Conservation (phyloP, 2,329 filamentous ascomycete species). For the Beauveria brongniartii region DNA sequence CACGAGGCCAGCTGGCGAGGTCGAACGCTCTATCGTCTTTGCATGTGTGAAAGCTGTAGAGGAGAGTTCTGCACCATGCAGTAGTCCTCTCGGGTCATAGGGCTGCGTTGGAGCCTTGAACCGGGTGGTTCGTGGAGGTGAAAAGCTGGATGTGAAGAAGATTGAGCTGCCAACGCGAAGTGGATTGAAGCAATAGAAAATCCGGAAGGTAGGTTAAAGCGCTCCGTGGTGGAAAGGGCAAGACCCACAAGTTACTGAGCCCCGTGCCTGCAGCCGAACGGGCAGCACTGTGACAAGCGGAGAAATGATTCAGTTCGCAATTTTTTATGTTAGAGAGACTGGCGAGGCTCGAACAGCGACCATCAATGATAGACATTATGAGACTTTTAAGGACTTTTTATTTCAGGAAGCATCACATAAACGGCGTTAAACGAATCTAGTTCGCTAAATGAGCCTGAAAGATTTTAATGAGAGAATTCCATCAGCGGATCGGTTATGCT, state of each 20-base stretch:
- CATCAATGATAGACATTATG: too few relatives aligned
- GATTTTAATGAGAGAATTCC: too few relatives aligned
- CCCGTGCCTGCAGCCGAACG: background rate
- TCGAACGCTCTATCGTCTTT: background rate
- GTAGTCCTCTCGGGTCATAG: conserved; percentile 5
- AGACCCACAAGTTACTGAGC: conserved; percentile 2
- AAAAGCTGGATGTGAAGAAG: conserved; percentile 1
- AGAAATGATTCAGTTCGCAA: too few relatives aligned
- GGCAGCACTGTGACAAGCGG: too few relatives aligned
- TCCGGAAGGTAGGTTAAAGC: conserved; percentile 11
- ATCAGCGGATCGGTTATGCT: too few relatives aligned
- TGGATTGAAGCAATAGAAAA: conserved; percentile 9
- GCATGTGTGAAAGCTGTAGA: conserved; percentile 7
- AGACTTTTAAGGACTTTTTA: too few relatives aligned
- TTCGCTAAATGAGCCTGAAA: too few relatives aligned
- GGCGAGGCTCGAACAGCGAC: too few relatives aligned
- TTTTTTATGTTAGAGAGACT: too few relatives aligned
- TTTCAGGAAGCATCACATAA: too few relatives aligned
- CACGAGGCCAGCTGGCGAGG: conserved; percentile 11
- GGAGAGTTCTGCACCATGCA: background rate
- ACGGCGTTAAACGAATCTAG: too few relatives aligned
- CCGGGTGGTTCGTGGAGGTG: background rate
- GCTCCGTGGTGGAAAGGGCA: conserved; percentile 4
- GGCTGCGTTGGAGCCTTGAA: background rate
- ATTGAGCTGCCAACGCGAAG: background rate